Conservation (phyloP, 208 protist species). For the Plasmodiophora brassicae region DNA sequence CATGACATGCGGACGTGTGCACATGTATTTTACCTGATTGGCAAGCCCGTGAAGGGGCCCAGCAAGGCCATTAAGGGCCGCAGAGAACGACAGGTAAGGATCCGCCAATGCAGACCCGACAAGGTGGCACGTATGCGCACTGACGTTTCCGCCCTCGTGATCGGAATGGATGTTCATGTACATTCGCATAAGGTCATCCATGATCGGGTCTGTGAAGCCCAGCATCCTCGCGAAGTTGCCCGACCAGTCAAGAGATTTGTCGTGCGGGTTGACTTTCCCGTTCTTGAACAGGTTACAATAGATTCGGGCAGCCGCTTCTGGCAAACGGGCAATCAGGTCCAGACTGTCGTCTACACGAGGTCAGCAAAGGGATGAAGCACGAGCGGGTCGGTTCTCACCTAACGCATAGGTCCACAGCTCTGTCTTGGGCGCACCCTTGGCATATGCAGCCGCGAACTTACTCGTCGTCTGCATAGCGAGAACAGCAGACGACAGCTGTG, state of each 20-base stretch:
- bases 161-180: conserved; percentile 79
- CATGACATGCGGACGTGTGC: neutral
- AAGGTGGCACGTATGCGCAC: conserved; percentile 90
- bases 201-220: conserved; percentile 75
- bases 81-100: conserved; percentile 88
- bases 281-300: conserved; percentile 50
- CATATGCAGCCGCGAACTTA: conserved; percentile 84
- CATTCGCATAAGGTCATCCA: conserved; percentile 93
- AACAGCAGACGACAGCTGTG: conserved; percentile 68
- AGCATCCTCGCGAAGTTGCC: conserved; percentile 88
- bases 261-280: conserved; percentile 37
- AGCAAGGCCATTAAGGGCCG: conserved; percentile 79
- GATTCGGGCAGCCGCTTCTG: conserved; percentile 46
- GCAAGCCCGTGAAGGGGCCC: conserved; percentile 92
- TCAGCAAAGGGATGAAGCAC: too few species aligned
- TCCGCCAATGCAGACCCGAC: conserved; percentile 92
- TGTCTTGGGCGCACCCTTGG: conserved; percentile 76
- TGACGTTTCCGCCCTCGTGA: conserved; percentile 86
- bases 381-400: too few species aligned
- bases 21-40: neutral
- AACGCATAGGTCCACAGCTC: conserved; percentile 90
- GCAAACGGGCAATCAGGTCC: conserved; percentile 48
- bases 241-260: conserved; percentile 79
- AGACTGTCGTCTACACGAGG: conserved; percentile 82
- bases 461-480: conserved; percentile 80